Percentiles rank a stretch among this genome's conserved stretches.
These are phyloP conservation scores for Keithomyces neogunnii DNA, from an alignment of 2,329 filamentous ascomycete genomes.

Conservation along the genomic window DNA sequence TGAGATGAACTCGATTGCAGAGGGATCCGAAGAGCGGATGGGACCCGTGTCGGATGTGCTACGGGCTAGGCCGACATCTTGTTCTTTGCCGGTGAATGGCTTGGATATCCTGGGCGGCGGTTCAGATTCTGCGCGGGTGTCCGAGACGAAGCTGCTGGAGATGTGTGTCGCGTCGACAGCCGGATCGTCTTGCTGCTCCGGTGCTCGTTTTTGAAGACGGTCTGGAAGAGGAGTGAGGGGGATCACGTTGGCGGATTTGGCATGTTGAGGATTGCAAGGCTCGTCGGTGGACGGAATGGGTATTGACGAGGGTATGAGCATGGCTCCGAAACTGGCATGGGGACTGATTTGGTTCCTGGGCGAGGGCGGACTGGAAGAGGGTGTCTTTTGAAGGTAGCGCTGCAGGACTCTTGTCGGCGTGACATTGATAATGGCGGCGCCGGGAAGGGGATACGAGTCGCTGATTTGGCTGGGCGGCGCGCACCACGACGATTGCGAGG, in stretches of 20 bases:
- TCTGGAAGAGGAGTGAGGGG: constrained; percentile 16
- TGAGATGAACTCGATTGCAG: constrained; percentile 13
- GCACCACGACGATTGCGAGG: constrained; percentile 28
- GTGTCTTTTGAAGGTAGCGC: constrained; percentile 31
- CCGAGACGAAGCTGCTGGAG: constrained; percentile 19
- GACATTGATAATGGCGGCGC: constrained; percentile 15
- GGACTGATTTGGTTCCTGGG: constrained; percentile 9
- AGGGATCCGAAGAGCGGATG: constrained; percentile 7
- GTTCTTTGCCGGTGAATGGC: constrained; percentile 3
- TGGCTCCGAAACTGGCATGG: not conserved
- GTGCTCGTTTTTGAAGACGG: not conserved
- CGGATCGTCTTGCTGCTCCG: not conserved
- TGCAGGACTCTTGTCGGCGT: constrained; percentile 45
- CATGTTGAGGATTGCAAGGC: not conserved
- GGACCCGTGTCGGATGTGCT: constrained; percentile 23
- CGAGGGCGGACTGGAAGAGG: not conserved
- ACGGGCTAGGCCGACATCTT: constrained; percentile 13
- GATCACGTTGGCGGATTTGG: constrained; percentile 10
- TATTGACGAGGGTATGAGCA: constrained; percentile 11
- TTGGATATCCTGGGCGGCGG: constrained; percentile 21
- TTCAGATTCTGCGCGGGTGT: constrained; percentile 20
- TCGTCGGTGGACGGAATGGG: constrained; percentile 1
- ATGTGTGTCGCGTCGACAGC: constrained; percentile 22
- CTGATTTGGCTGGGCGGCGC: constrained; percentile 41
- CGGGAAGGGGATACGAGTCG: constrained; percentile 43